Base-by-base conservation (phyloP, 1,284 basidiomycete species). In the Ustilago bromivora region DNA sequence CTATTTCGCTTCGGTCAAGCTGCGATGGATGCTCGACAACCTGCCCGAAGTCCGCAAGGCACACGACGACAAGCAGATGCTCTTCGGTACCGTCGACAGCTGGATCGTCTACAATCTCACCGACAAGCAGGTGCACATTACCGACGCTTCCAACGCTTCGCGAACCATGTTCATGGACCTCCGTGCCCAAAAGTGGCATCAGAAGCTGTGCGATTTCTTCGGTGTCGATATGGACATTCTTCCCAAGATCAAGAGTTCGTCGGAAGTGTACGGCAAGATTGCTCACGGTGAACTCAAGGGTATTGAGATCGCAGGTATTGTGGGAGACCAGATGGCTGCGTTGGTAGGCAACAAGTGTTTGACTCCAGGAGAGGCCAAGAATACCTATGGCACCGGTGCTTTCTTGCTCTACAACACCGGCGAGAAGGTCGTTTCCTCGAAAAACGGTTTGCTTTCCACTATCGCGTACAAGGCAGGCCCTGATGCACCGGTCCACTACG, bases 251-350 rank as follows among this genome's bases (percentile, higher is more conserved):
- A 94, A 94, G 51, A 95, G 94, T 11, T 94, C 94, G 11, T 94
- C 95, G 4, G 93, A 98, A 87, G 91, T 95, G 1, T 98, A 97
- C 87, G 96, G 96, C 51, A 88, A 90, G 43, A 89, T 98, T 58
- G 85, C 74, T 79, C 87, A 88, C 36, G 93, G 94, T 2, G 84
- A 92, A 1, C 89, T 98, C 66, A 89, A 90, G 72, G 94, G 92
- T 51, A 89, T 95, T 19, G 92, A 92, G 38, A 94, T 98, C 63
- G 94, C 92, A 31, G 96, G 96, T 38, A 91, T 98, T 57, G 91
- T 96, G 13, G 96, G 96, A 35, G 96, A 99, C 86, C 96, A 99
- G 88, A 96, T 98, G 87, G 96, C 93, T 17, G 96, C 96, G 11
- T 89, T 99, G 28, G 91, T 98, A 57, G 96, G 97, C 0, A 98